phyloP scores from a whole-genome alignment of 495 filamentous ascomycete species.

The Gamarada debralockiae region DNA sequence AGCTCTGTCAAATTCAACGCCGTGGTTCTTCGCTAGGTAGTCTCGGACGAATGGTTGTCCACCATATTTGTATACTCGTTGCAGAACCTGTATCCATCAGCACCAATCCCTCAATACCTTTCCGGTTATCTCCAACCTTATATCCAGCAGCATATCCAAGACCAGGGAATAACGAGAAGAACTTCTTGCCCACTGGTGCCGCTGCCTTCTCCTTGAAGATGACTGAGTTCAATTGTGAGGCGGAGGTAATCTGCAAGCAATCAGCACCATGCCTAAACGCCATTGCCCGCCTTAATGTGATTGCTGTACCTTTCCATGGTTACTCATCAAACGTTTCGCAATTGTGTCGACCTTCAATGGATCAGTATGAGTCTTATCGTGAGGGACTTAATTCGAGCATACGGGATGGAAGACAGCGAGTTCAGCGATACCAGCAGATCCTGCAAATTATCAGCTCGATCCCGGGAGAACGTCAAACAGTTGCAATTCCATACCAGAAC shows the following conservation, averaged over 20 bases:
- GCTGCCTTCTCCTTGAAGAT: conserved; percentile 89
- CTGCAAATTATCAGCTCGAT: conserved; percentile 42
- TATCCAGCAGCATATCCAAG: conserved; percentile 97
- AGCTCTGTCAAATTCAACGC: conserved; percentile 73
- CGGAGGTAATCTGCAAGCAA: conserved; percentile 50
- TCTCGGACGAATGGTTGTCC: conserved; percentile 95
- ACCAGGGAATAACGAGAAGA: conserved; percentile 94
- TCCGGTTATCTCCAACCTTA: conserved; percentile 59
- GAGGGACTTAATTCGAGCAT: conserved; percentile 29
- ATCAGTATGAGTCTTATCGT: conserved; percentile 14
- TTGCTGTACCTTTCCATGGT: conserved; percentile 52
- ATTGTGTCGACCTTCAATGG: conserved; percentile 83
- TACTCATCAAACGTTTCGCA: conserved; percentile 99
- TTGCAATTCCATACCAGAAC: conserved; percentile 65
- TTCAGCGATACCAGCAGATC: conserved; percentile 92
- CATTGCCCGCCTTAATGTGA: not conserved
- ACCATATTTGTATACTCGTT: conserved; percentile 98
- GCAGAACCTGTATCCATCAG: conserved; percentile 56
- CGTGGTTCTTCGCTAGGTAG: conserved; percentile 79
- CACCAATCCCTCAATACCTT: not conserved
- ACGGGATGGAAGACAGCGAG: conserved; percentile 96
- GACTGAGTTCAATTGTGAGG: conserved; percentile 71
- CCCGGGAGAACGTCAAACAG: not conserved
- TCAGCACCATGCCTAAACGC: not conserved
- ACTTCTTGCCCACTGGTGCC: conserved; percentile 67